Percentiles rank a stretch among this genome's conserved stretches.
phyloP scores from a whole-genome alignment of 2,329 filamentous ascomycete genomes.

The Trichoderma sp. region DNA sequence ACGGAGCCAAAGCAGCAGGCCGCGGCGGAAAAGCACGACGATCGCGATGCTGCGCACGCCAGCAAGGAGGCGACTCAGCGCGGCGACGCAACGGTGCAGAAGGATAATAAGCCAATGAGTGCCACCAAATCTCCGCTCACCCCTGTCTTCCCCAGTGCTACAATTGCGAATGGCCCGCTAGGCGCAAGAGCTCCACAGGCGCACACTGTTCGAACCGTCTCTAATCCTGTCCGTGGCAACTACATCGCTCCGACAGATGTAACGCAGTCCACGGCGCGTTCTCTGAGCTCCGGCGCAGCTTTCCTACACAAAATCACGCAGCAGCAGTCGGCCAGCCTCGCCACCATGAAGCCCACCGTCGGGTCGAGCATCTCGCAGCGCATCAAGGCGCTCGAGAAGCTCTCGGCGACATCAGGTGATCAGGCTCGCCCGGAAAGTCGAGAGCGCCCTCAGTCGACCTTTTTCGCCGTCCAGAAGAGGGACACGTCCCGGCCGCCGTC shows the following conservation, averaged over 20 bases:
- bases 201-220: constrained; percentile 50
- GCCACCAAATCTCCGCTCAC: constrained; percentile 83
- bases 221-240: constrained; percentile 48
- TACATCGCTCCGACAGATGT: constrained; percentile 50
- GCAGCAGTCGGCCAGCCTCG: constrained; percentile 53
- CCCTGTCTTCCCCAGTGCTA: constrained; percentile 54
- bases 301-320: constrained; percentile 57
- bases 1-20: constrained; percentile 32
- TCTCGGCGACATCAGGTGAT: constrained; percentile 51
- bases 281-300: constrained; percentile 59
- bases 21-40: constrained; percentile 62
- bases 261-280: constrained; percentile 50
- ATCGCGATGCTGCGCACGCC: constrained; percentile 58
- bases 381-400: constrained; percentile 88
- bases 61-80: constrained; percentile 72
- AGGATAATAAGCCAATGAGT: constrained; percentile 76
- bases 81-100: constrained; percentile 66
- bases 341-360: constrained; percentile 69
- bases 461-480: constrained; percentile 60
- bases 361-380: constrained; percentile 90
- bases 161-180: constrained; percentile 26
- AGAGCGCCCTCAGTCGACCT: constrained; percentile 54
- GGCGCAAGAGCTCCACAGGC: constrained; percentile 23
- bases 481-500: constrained; percentile 50
- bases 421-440: constrained; percentile 31